These are phyloP conservation scores for Coemansia aciculifera DNA, from an alignment of 192 early-diverging fungal genomes.

Conservation along the genomic window DNA sequence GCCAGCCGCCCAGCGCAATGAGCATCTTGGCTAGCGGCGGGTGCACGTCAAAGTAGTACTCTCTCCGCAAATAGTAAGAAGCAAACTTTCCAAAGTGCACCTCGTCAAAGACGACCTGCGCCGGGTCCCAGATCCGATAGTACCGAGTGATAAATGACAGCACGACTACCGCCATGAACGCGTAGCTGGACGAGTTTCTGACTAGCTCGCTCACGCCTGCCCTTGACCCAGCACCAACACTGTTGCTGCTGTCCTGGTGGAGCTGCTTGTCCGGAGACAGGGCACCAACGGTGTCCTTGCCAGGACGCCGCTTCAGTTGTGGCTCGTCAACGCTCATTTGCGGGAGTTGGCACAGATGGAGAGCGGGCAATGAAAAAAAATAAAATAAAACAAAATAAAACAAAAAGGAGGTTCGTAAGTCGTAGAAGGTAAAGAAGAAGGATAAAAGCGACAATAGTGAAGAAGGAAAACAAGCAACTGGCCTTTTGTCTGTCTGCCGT, in stretches of 20 bases:
- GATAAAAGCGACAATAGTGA: neutral
- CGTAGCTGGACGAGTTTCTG: slow-evolving; percentile 37
- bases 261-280: slow-evolving; percentile 1
- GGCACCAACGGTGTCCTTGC: slow-evolving; percentile 4
- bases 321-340: slow-evolving; percentile 45
- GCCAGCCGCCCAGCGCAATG: slow-evolving; percentile 75
- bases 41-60: slow-evolving; percentile 97
- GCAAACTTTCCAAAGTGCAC: slow-evolving; percentile 99
- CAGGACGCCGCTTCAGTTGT: slow-evolving; percentile 17
- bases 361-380: neutral
- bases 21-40: slow-evolving; percentile 94
- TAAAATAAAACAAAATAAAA: neutral
- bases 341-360: neutral
- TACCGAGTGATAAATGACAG: slow-evolving; percentile 66
- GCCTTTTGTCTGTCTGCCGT: neutral
- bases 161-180: slow-evolving; percentile 36
- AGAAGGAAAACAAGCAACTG: neutral
- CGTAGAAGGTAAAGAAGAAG: neutral
- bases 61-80: slow-evolving; percentile 81
- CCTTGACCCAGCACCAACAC: neutral
- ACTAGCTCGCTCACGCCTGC: slow-evolving; percentile 21
- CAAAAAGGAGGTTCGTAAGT: slow-evolving; percentile 6
- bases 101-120: slow-evolving; percentile 93
- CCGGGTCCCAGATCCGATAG: slow-evolving; percentile 68
- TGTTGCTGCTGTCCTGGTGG: neutral